Base-by-base conservation (phyloP, 139 green algal species). In the Prasinococcaceae sp. region DNA sequence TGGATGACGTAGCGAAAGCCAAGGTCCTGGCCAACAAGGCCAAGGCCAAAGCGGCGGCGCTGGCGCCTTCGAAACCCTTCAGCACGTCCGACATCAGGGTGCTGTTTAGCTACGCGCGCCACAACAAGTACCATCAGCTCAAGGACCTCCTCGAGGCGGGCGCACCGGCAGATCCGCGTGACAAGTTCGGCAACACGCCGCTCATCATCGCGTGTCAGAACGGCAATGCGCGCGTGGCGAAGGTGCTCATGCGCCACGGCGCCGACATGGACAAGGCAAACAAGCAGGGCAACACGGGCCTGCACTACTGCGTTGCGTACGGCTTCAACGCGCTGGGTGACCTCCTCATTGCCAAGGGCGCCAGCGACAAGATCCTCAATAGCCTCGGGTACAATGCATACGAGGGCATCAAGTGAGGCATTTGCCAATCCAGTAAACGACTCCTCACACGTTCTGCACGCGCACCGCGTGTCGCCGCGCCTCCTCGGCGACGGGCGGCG, bases 141-240 rank as follows among this genome's bases (percentile, higher is more conserved):
- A 32, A 16, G 20, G 30, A 57, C 16, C 26, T 57, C 17, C 30
- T 57, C 16, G 3, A 46, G 12, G 28, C 22, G 3, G 49, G 49
- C 32, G 20, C n/a, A 6, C 49, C 49, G 10, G 20, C 23, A 16
- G 49, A 57, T 5, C 30, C 16, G 2, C 30, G 49, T 3, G 49
- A 57, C 30, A 20, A 57, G 32, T 35, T 46, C 30, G 49, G 49
- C 10, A 57, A 57, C 32, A 47, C 49, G 19, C 30, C 49, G 6
- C 30, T 57, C 49, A 57, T 57, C 30, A 45, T 57, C 30, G 29
- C 49, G 22, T 46, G 49, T 9, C 49, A 57, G 32, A 57, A 57
- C 28, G 49, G 47, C 30, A 33, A 57, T 46, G 30, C 30, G n/a
- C 49, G 49, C 25, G 19, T 45, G 8, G 49, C 44, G 3, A 57